A percentile compares a stretch with the other conserved stretches of the same genome.
phyloP scores from a whole-genome alignment of 441 rosid species.

The Cnidoscolus chayamansa region DNA sequence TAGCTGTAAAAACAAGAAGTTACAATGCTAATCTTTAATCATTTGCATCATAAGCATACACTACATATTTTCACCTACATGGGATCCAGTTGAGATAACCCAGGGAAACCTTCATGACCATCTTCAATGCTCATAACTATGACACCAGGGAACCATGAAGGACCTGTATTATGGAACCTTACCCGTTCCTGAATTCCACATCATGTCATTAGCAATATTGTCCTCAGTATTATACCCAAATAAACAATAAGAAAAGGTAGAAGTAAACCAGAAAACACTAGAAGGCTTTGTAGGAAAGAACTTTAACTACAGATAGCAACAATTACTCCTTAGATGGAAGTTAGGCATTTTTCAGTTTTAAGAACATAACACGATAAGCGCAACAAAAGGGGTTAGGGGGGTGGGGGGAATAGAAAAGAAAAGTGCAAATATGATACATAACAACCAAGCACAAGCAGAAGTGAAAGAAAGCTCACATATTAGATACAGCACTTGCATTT shows the following conservation, averaged over 20 bases:
- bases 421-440: background rate
- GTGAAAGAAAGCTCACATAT: background rate
- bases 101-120: constrained; percentile 57
- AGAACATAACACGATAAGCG: background rate
- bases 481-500: background rate
- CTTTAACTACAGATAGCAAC: background rate
- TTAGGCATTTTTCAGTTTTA: background rate
- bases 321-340: background rate
- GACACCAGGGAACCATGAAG: constrained; percentile 68
- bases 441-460: background rate
- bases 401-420: background rate
- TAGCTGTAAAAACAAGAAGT: constrained; percentile 42
- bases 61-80: constrained; percentile 40
- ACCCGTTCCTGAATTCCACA: constrained; percentile 58
- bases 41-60: background rate
- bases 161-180: constrained; percentile 73
- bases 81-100: constrained; percentile 69
- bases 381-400: background rate
- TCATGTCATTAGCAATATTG: constrained; percentile 6
- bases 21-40: background rate
- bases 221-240: background rate
- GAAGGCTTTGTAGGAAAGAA: background rate
- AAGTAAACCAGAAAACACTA: constrained; percentile 2
- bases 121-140: constrained; percentile 93
- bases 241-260: background rate